Percentiles rank a stretch among this genome's conserved stretches.
These are phyloP conservation scores for Colletotrichum australisinense DNA, from an alignment of 2,329 filamentous ascomycete species.

Conservation along the genomic window DNA sequence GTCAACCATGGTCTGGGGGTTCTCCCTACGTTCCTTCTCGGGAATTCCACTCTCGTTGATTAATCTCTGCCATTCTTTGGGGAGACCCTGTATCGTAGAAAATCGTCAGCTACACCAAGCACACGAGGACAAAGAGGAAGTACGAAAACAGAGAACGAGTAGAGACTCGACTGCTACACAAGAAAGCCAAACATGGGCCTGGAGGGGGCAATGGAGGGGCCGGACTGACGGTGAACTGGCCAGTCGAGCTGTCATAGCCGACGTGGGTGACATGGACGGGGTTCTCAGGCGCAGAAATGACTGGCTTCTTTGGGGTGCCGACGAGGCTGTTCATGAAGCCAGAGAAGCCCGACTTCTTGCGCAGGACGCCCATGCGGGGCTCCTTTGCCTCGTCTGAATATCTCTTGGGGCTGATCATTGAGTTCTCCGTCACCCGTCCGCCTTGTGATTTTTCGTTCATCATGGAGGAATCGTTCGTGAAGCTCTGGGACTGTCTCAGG, in stretches of 20 bases:
- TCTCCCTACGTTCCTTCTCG: conserved; percentile 94
- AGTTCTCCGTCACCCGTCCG: conserved; percentile 51
- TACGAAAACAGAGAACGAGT: conserved; percentile 3
- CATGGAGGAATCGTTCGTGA: conserved; percentile 64
- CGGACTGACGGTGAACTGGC: conserved; percentile 90
- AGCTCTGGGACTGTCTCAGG: conserved; percentile 75
- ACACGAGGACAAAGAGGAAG: conserved; percentile 15
- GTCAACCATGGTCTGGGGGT: conserved; percentile 94
- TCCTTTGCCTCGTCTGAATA: conserved; percentile 83
- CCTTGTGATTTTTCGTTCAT: conserved; percentile 57
- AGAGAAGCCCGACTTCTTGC: conserved; percentile 91
- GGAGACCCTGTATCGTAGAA: conserved; percentile 76
- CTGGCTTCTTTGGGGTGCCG: conserved; percentile 87
- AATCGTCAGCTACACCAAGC: conserved; percentile 35
- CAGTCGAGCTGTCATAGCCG: conserved; percentile 94
- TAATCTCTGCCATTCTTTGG: conserved; percentile 97
- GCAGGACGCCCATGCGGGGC: conserved; percentile 68
- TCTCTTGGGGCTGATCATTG: conserved; percentile 71
- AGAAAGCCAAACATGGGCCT: conserved; percentile 8
- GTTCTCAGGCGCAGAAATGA: conserved; percentile 98
- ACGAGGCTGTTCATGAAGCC: conserved; percentile 87
- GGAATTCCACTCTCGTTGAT: conserved; percentile 96
- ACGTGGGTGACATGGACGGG: conserved; percentile 98
- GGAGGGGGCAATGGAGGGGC: neutral
- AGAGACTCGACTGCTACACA: conserved; percentile 20